Base-by-base conservation (phyloP, 2,329 filamentous ascomycete species). In the Cercospora zeae-maydis region DNA sequence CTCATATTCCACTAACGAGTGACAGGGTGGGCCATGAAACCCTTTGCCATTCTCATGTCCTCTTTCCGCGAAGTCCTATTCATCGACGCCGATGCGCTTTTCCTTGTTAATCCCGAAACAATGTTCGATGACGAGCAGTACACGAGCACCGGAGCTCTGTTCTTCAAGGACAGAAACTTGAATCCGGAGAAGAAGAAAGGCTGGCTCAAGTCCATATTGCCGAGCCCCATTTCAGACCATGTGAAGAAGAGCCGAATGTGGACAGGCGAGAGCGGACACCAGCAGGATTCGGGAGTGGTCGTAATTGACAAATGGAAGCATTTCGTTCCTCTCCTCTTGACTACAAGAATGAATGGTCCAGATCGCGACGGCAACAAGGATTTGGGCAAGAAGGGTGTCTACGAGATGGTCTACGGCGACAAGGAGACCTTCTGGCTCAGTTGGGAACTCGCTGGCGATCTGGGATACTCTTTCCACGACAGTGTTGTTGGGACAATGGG, bases 351-450 rank as follows among this genome's bases (percentile, higher is more conserved):
- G 62, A 78, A 78, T 63, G 80, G 79, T 5, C 79, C 79, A 5
- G 80, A 81, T 63, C 74, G 80, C 31, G 78, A 81, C 60, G 76
- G 76, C 0, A 71, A 77, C 63, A 69, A 73, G 30, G 73, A 74
- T 42, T 70, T 73, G 51, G 76, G 77, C 13, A 73, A 76, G 30
- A 66, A 70, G 37, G 79, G 79, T 36, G 78, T 81, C 0, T 81
- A 81, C 56, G 78, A 81, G 57, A 77, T 81, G 77, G 75, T 81
- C 34, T 80, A 79, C 59, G 79, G 79, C 49, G 79, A 82, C 69
- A 82, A 82, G 64, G 80, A 82, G 63, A 81, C 79, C 1, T 82
- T 80, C 72, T 82, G 80, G 80, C 74, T 82, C 3, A 77, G 78
- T n/a, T 81, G 78, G 74, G 76, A 81, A 61, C 75, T 81, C 13